phyloP scores from a whole-genome alignment of 2,329 filamentous ascomycete genomes.

The Hypoxylon sp. region DNA sequence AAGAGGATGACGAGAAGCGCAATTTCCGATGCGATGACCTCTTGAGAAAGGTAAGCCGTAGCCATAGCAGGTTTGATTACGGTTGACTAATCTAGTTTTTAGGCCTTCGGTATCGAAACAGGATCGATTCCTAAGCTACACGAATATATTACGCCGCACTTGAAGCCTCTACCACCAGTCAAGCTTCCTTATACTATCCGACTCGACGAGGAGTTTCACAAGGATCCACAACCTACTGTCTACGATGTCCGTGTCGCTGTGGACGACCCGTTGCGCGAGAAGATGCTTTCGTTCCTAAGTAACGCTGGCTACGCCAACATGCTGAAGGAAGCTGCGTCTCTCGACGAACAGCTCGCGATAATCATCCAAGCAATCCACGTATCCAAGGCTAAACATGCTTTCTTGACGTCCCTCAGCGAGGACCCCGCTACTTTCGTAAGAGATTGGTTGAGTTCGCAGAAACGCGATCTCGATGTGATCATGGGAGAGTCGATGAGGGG shows the following conservation, averaged over 20 bases:
- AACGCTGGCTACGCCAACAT: constrained; percentile 79
- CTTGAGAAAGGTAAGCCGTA: constrained; percentile 76
- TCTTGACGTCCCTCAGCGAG: constrained; percentile 82
- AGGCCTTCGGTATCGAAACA: constrained; percentile 81
- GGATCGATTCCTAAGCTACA: constrained; percentile 90
- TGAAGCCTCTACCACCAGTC: constrained; percentile 84
- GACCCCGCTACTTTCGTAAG: constrained; percentile 89
- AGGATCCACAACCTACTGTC: constrained; percentile 81
- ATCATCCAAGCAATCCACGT: constrained; percentile 86
- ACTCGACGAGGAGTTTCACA: constrained; percentile 87
- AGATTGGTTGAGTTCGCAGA: constrained; percentile 92
- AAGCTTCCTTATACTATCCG: constrained; percentile 93
- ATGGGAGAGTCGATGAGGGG: constrained; percentile 83
- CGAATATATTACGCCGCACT: constrained; percentile 83
- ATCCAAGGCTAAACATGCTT: constrained; percentile 91
- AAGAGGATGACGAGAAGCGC: constrained; percentile 95
- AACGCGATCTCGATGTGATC: constrained; percentile 89
- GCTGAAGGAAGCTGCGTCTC: constrained; percentile 80
- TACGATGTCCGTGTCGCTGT: constrained; percentile 91
- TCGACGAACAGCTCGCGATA: constrained; percentile 89
- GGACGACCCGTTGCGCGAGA: constrained; percentile 83
- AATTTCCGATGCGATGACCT: constrained; percentile 91
- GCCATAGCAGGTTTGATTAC: constrained; percentile 3
- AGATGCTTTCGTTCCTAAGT: constrained; percentile 75
- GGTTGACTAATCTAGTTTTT: constrained; percentile 47